Evolutionary conservation across 805 yeast species (phyloP), one percentile per base, ranked within the genome.

Genomic region (Candida andamanensis): DNA sequence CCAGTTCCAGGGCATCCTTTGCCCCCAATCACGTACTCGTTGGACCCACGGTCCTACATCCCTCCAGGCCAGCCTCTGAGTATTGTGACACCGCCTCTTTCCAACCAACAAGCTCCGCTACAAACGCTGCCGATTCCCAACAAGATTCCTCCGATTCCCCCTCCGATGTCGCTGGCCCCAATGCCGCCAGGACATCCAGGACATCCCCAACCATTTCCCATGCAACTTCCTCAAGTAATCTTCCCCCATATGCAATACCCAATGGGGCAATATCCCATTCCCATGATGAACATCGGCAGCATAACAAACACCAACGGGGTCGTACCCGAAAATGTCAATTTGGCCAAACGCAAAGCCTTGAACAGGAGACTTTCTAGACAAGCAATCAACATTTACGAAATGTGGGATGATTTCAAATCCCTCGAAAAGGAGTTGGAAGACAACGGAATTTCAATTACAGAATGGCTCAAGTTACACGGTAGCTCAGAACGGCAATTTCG

Each of bases 371-470:
- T 53, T 20, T 53, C 58, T 4, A 23, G 58, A 27, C 58, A 54
- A 28, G 57, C 58, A 0, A 39, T 46, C 20, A 47, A 55, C 11
- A 32, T 56, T 7, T 50, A 46, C 33, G 60, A 56, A 36, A 51
- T 56, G 58, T 56, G 61, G 61, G 54, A 56, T 35, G 61, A 56
- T 36, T 56, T 52, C 36, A 56, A 54, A 31, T 40, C 49, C 4
- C 35, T 55, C 15, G 60, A 54, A 27, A 33, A 37, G 15, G 54
- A 45, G 13, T 37, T 56, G 22, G 45, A 42, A 11, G 46, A 46
- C 15, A 43, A 48, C 29, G 52, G 47, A 23, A 42, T 56, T 17
- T 42, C 54, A 12, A 35, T 46, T 6, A 51, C 57, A 5, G 60
- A 54, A 33, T 56, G 61, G 61, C 27, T 54, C 9, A 52, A 51